Evolutionary conservation across 192 early-diverging fungal species (phyloP).

Genomic region (Podila horticola): DNA sequence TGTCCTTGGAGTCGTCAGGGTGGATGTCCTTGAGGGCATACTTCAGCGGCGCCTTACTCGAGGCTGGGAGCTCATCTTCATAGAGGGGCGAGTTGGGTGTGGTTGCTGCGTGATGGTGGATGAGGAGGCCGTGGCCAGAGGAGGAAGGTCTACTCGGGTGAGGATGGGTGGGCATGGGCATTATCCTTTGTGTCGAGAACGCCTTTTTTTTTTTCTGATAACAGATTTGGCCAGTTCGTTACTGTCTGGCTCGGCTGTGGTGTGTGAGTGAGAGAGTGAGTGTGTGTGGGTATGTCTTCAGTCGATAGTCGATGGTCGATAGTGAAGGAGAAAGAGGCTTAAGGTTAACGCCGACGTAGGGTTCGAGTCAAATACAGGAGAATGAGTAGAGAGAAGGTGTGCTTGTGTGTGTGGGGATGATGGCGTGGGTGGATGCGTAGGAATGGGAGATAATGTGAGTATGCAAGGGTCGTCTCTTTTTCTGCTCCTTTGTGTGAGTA

Average conservation of each 20-base stretch:
- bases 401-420: background rate
- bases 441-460: background rate
- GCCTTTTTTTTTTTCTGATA: background rate
- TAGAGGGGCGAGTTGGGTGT: slow-evolving; percentile 11
- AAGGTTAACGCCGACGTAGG: no score
- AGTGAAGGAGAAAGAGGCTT: no score
- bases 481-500: no score
- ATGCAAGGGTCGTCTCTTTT: background rate
- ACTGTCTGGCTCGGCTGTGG: background rate
- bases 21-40: slow-evolving; percentile 63
- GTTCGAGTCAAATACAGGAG: background rate
- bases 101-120: slow-evolving; percentile 3
- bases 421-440: background rate
- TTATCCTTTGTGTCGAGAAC: background rate
- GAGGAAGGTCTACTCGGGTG: slow-evolving; percentile 38
- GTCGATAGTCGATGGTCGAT: no score
- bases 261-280: no score
- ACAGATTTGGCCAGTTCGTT: background rate
- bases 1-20: slow-evolving; percentile 83
- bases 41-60: slow-evolving; percentile 44
- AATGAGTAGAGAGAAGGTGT: background rate
- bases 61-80: slow-evolving; percentile 39
- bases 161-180: slow-evolving; percentile 53
- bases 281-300: no score
- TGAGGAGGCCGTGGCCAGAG: slow-evolving; percentile 11